These are phyloP conservation scores for Oryza glumipatula DNA, from an alignment of 176 grass and related monocot genomes.

Conservation along the genomic window DNA sequence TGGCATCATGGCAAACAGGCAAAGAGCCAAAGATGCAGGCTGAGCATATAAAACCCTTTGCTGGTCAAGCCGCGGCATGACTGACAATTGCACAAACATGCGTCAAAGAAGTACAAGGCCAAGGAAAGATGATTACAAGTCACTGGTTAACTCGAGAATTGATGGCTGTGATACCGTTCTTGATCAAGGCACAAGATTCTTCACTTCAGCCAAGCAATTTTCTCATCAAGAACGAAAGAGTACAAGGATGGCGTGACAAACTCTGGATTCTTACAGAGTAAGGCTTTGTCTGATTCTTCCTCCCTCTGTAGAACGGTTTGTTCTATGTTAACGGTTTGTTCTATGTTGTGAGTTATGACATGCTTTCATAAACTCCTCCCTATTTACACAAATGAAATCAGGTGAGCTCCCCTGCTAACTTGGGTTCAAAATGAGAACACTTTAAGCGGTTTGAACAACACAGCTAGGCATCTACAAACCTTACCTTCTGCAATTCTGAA, in stretches of 20 bases:
- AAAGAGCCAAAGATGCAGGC: background rate
- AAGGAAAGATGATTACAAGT: background rate
- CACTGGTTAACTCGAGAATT: background rate
- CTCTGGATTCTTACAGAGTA: background rate
- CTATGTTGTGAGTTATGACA: background rate
- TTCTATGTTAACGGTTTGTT: background rate
- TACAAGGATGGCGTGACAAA: background rate
- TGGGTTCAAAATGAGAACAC: background rate
- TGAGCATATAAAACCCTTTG: no score
- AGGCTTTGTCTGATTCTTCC: background rate
- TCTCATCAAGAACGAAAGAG: background rate
- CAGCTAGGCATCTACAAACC: background rate
- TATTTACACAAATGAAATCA: conserved; percentile 12
- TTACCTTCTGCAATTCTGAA: background rate
- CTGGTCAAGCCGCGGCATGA: background rate
- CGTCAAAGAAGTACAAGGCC: background rate
- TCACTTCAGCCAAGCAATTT: background rate
- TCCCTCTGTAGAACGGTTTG: background rate
- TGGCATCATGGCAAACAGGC: no score
- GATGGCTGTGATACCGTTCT: background rate
- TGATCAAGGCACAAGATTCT: background rate
- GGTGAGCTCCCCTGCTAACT: background rate
- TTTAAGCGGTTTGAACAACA: background rate
- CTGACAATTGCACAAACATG: background rate
- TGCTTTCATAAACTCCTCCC: background rate